Evolutionary conservation across 179 eudicot species (phyloP).

Genomic region (Pouteria campechiana): DNA sequence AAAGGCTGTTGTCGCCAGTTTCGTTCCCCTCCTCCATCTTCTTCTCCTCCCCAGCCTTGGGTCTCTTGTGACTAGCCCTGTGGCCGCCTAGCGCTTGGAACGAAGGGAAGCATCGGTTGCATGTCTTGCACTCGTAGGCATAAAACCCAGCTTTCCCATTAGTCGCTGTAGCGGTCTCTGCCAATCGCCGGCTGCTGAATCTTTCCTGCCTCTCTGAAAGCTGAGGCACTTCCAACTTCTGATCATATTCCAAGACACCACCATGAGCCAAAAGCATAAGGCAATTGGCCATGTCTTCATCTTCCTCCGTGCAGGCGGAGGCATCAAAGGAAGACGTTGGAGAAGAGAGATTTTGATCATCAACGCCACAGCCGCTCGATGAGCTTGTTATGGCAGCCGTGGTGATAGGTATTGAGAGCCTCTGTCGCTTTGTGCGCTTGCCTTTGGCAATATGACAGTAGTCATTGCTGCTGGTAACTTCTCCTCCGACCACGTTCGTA

Average conservation of each 20-base stretch:
- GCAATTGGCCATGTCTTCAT: constrained; percentile 61
- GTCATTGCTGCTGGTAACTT: constrained; percentile 14
- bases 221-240: not conserved
- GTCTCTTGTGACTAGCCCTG: constrained; percentile 67
- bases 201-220: constrained; percentile 1
- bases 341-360: not conserved
- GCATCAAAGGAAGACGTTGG: constrained; percentile 7
- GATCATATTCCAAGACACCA: not conserved
- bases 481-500: constrained; percentile 7
- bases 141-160: constrained; percentile 16
- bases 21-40: too few relatives aligned
- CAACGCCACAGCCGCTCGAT: not conserved
- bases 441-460: constrained; percentile 31
- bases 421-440: constrained; percentile 48
- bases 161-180: not conserved
- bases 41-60: constrained; percentile 4
- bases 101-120: constrained; percentile 43
- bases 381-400: constrained; percentile 8
- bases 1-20: too few relatives aligned
- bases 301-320: constrained; percentile 30
- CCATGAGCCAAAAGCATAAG: constrained; percentile 56
- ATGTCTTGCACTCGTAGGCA: constrained; percentile 61
- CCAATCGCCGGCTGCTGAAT: constrained; percentile 23
- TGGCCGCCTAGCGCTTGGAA: constrained; percentile 84
- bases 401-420: constrained; percentile 34